Base-by-base conservation (phyloP, 1,284 basidiomycete species). In the Ceratobasidium sp. region DNA sequence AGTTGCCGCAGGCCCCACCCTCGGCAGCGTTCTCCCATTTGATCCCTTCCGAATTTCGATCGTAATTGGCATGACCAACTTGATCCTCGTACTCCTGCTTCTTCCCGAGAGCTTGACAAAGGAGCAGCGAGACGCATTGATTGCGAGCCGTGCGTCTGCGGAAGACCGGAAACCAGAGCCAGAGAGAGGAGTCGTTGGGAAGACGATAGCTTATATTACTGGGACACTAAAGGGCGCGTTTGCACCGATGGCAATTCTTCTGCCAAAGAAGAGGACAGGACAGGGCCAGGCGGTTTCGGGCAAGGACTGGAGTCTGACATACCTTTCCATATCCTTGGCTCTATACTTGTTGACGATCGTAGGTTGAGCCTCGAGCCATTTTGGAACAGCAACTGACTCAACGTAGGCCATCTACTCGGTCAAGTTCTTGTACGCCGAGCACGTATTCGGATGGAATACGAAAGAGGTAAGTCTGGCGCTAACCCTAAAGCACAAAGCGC, bases 1-100 rank as follows among this genome's bases (percentile, higher is more conserved):
- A 17, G 84, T 93, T 73, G 85, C 88, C 1, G 71, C 89, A 12
- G 91, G 92, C 0, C 91, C 93, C 2, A 81, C 84, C 31, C 78
- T 94, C 29, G 92, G 91, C 49, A 87, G 87, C 6, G 86, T 85
- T 78, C 79, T 82, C 69, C 77, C 82, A 58, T 80, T 75, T 73
- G 45, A 62, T 32, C 78, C 80, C 29, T 90, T 91, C 78, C 87
- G 85, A 77, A 78, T 86, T 32, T 83, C 85, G 20, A 80, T 82
- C 20, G 70, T 82, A 32, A 82, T 80, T 69, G 82, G 82, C 13
- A 77, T 82, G 31, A 54, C 83, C 52, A 86, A 85, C 73, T 75
- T 87, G 34, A 65, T 87, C 1, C 77, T 87, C 15, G 78, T 84
- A 8, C 73, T 86, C n/a, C 83, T 89, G 74, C 73, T 89, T 34